A percentile compares a stretch with the other conserved stretches of the same genome.
Conservation (phyloP, 2,329 filamentous ascomycete genomes). For the Colletotrichum cordylinicola region DNA sequence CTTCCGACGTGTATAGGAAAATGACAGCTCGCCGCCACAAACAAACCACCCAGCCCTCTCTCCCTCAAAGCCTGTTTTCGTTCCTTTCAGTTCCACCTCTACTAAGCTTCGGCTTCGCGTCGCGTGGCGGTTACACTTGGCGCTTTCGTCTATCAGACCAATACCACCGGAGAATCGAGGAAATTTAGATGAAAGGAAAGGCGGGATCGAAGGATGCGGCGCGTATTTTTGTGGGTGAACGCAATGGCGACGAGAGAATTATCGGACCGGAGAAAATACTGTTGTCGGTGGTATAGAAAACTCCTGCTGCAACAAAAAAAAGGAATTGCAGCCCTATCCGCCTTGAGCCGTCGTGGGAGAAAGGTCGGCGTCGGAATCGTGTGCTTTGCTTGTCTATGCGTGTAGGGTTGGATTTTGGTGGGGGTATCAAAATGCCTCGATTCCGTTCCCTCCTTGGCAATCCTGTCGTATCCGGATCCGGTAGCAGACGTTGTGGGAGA, state of each 20-base stretch:
- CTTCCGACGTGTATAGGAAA: neutral
- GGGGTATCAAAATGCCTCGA: slow-evolving; percentile 25
- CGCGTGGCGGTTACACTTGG: neutral
- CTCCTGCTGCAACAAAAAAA: slow-evolving; percentile 6
- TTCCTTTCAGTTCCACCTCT: neutral
- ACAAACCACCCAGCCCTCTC: neutral
- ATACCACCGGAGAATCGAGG: slow-evolving; percentile 4
- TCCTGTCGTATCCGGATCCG: slow-evolving; percentile 17
- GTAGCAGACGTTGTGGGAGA: slow-evolving; percentile 20
- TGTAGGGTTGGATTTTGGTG: slow-evolving; percentile 21
- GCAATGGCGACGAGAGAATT: neutral
- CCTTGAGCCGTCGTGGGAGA: slow-evolving; percentile 4
- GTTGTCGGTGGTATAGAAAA: slow-evolving; percentile 17
- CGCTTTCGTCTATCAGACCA: slow-evolving; percentile 12
- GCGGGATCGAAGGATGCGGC: slow-evolving; percentile 1
- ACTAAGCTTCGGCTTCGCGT: neutral
- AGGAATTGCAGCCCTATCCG: neutral
- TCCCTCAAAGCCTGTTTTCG: neutral
- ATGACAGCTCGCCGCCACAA: slow-evolving; percentile 6
- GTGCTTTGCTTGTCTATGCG: slow-evolving; percentile 18
- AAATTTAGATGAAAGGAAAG: slow-evolving; percentile 4
- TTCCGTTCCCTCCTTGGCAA: slow-evolving; percentile 21
- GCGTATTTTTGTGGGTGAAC: neutral
- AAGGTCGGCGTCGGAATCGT: slow-evolving; percentile 18
- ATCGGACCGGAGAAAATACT: neutral